Conservation (phyloP, 331 rosid genomes). For the Rosa hybrid region DNA sequence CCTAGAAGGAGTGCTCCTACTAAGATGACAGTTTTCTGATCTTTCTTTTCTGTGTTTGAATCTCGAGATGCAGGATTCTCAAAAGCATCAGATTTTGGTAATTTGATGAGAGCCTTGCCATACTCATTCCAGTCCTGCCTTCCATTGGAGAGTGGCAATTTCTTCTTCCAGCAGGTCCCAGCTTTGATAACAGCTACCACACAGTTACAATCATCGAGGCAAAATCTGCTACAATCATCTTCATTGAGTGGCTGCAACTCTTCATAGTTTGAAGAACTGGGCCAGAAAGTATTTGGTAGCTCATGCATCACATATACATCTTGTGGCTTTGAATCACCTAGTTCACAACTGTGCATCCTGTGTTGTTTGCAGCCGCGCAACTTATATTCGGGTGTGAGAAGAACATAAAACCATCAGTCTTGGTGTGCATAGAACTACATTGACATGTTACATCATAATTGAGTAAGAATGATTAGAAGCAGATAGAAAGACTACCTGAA, state of each 20-base stretch:
- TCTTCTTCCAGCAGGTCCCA: too few relatives aligned
- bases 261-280: not conserved
- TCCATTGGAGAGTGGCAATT: too few relatives aligned
- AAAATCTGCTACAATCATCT: conserved; percentile 5
- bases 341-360: not conserved
- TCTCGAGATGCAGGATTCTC: not conserved
- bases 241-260: not conserved
- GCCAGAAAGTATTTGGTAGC: not conserved
- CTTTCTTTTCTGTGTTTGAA: not conserved
- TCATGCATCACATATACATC: not conserved
- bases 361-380: not conserved
- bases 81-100: conserved; percentile 8
- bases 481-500: too few relatives aligned
- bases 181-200: not conserved
- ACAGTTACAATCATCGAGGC: conserved; percentile 17
- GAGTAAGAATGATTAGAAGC: too few relatives aligned
- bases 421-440: too few relatives aligned
- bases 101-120: not conserved
- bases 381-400: not conserved
- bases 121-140: not conserved
- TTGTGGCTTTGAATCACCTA: conserved; percentile 1
- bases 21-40: conserved; percentile 6
- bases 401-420: too few relatives aligned
- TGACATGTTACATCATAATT: too few relatives aligned
- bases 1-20: conserved; percentile 15